Conservation (phyloP, 2,329 filamentous ascomycete genomes). For the Cladophialophora yegresii region DNA sequence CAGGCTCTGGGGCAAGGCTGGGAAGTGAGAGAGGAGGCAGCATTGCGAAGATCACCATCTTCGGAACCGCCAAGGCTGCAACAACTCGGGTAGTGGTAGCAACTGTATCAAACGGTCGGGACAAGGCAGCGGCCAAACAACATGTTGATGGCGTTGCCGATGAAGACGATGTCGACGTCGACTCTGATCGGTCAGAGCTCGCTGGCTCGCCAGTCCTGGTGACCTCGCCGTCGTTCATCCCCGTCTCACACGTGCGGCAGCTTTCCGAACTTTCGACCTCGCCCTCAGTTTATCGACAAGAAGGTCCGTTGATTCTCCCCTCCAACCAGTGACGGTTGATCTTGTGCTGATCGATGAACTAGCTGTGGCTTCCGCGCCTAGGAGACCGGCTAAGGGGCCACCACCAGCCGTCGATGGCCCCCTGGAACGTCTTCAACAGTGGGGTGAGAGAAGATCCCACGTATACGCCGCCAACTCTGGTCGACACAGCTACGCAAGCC, state of each 20-base stretch:
- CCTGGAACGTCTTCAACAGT: background rate
- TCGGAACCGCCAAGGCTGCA: background rate
- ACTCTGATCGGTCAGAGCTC: background rate
- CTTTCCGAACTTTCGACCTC: background rate
- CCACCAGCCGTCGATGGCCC: background rate
- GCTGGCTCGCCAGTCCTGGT: background rate
- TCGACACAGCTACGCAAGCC: background rate
- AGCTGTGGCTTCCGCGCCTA: background rate
- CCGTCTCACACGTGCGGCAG: background rate
- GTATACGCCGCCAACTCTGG: background rate
- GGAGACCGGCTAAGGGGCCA: background rate
- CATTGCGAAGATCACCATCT: background rate
- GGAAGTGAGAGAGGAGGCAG: background rate
- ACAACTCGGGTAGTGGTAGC: background rate
- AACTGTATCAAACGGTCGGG: background rate
- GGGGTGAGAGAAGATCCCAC: background rate
- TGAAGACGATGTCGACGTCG: background rate
- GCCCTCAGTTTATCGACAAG: background rate
- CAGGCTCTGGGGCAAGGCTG: background rate
- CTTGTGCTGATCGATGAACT: background rate
- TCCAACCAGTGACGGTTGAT: background rate
- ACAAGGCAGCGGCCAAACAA: background rate
- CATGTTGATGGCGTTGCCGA: background rate
- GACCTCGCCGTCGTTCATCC: background rate
- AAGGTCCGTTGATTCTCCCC: background rate